A percentile compares a stretch with the other conserved stretches of the same genome.
Conservation (phyloP, 2,329 filamentous ascomycete species). For the Phaeosphaeria sp. region DNA sequence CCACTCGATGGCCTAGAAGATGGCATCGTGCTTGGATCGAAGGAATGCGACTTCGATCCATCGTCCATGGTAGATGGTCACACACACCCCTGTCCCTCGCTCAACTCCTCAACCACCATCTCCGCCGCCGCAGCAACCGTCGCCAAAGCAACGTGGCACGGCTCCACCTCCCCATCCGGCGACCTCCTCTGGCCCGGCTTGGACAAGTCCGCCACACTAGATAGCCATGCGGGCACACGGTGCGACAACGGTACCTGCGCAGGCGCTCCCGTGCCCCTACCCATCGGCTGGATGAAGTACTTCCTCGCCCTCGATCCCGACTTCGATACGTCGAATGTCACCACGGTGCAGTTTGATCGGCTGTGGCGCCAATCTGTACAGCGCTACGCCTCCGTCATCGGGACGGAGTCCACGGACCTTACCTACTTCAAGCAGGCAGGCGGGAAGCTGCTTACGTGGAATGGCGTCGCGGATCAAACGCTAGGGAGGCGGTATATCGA, state of each 20-base stretch:
- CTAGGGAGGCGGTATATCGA: constrained; percentile 20
- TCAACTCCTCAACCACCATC: constrained; percentile 6
- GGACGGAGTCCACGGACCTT: constrained; percentile 16
- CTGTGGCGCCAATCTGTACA: constrained; percentile 13
- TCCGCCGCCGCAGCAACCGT: constrained; percentile 14
- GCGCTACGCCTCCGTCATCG: constrained; percentile 19
- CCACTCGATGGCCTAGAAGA: constrained; percentile 40
- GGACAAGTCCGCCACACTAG: constrained; percentile 12
- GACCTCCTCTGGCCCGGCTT: constrained; percentile 22
- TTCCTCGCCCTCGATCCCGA: constrained; percentile 10
- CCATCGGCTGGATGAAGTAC: neutral
- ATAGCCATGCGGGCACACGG: neutral
- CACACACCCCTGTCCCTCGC: constrained; percentile 7
- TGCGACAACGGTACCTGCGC: constrained; percentile 15
- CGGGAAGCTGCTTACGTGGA: constrained; percentile 32
- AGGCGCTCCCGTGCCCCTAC: constrained; percentile 9
- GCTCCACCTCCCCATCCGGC: constrained; percentile 12
- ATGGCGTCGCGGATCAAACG: constrained; percentile 21
- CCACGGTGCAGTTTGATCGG: constrained; percentile 10
- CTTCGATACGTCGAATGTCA: constrained; percentile 10
- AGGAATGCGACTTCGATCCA: constrained; percentile 30
- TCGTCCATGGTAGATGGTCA: constrained; percentile 17
- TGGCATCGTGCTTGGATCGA: constrained; percentile 30
- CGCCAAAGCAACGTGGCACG: constrained; percentile 20
- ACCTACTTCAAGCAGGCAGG: constrained; percentile 18